Conservation (phyloP, 805 yeast species). For the Ogataea salicorniae region DNA sequence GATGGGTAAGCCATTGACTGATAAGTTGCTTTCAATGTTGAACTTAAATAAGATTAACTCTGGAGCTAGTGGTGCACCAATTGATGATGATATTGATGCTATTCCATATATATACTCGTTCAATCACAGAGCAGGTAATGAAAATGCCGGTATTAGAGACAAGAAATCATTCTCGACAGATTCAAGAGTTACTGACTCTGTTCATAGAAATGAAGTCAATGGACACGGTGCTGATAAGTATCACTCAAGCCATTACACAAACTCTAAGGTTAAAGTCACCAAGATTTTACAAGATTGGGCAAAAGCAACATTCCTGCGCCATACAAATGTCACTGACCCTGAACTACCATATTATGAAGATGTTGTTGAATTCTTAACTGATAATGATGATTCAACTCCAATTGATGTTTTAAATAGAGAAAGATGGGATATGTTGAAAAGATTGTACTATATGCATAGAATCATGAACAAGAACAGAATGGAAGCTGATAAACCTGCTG, state of each 20-base stretch:
- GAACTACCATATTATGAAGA: conserved; percentile 49
- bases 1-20: conserved; percentile 18
- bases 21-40: conserved; percentile 2
- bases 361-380: conserved; percentile 50
- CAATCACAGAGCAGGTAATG: conserved; percentile 85
- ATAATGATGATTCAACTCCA: conserved; percentile 32
- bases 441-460: conserved; percentile 65
- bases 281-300: conserved; percentile 56
- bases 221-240: conserved; percentile 72
- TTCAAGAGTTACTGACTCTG: conserved; percentile 64
- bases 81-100: conserved; percentile 23
- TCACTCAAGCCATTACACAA: conserved; percentile 39
- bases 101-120: conserved; percentile 47
- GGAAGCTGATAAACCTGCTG: conserved; percentile 1
- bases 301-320: conserved; percentile 33
- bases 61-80: conserved; percentile 17
- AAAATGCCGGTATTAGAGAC: conserved; percentile 80
- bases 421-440: conserved; percentile 68
- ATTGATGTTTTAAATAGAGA: conserved; percentile 41
- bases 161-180: conserved; percentile 77
- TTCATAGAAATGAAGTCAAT: conserved; percentile 65
- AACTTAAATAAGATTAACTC: conserved; percentile 6
- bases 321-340: conserved; percentile 26
- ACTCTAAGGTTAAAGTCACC: conserved; percentile 50
- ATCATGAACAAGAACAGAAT: conserved; percentile 42